Base-by-base conservation (phyloP, 2,329 filamentous ascomycete genomes). In the Curvularia verruculosa region DNA sequence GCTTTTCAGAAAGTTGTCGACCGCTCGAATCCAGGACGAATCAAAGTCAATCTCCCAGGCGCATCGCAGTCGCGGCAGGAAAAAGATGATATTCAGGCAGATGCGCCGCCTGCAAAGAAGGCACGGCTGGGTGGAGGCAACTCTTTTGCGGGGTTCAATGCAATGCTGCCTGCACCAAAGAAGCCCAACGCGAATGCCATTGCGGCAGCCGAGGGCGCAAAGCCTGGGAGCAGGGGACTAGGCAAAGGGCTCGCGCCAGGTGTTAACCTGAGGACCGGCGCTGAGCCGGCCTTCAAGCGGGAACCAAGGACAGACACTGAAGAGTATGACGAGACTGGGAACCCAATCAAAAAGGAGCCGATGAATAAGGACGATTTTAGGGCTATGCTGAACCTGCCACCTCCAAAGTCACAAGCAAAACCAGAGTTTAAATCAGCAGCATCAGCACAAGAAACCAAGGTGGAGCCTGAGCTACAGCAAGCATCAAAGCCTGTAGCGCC, bases 121-220 rank as follows among this genome's bases (percentile, higher is more conserved):
- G 82, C 85, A 18, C 87, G 87, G 48, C 85, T 85, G 1, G 83
- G 82, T 7, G 83, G 81, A 6, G 84, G 84, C 3, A 86, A 87
- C 26, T 83, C 84, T 4, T 93, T 96, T 68, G 84, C 89, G 49
- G 90, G 88, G 2, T 95, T 97, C 80, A 95, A 94, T 73, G 88
- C 92, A 1, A 87, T 96, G 65, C 83, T 98, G 19, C 94, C 94
- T 2, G 83, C 93, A 24, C 93, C 94, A 0, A 98, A 96, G 72
- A 81, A 82, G 57, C 66, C 78, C 43, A 70, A 66, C 44, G 54
- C 52, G 28, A 63, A 59, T 34, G 63, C 60, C 39, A 58, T 67
- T 29, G 58, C 63, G 39, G 54, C 69, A 10, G 52, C 63, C 63
- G 67, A 56, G 54, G 64, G 70, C 61, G 55, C 69, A 67, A 43